Evolutionary conservation across 108 stramenopile genomes (phyloP).

Genomic region (Fistulifera solaris): DNA sequence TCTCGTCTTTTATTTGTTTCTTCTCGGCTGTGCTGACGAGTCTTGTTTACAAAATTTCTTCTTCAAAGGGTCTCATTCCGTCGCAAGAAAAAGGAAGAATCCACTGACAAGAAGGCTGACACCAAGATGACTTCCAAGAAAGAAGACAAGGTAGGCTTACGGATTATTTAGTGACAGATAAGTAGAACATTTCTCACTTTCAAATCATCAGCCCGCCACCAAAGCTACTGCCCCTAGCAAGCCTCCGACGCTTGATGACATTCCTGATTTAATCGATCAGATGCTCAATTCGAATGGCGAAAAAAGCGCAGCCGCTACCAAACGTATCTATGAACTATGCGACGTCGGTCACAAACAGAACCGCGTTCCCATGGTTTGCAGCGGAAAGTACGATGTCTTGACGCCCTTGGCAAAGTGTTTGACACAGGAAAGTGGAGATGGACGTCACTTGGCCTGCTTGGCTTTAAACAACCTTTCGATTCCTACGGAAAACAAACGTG

Average conservation of each 20-base stretch:
- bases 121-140: constrained; percentile 15
- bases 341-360: constrained; percentile 91
- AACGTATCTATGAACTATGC: constrained; percentile 86
- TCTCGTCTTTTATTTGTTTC: no score
- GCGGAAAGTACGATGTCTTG: constrained; percentile 81
- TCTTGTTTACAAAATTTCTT: background rate
- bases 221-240: constrained; percentile 42
- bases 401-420: constrained; percentile 82
- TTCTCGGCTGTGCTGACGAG: no score
- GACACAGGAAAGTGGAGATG: constrained; percentile 82
- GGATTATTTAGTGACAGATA: no score
- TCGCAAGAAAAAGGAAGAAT: constrained; percentile 48
- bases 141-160: background rate
- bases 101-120: constrained; percentile 17
- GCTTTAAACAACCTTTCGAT: constrained; percentile 89
- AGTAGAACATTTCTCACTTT: no score
- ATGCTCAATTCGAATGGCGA: constrained; percentile 81
- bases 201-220: constrained; percentile 1
- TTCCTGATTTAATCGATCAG: constrained; percentile 78
- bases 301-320: constrained; percentile 79
- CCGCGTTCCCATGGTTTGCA: constrained; percentile 89
- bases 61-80: constrained; percentile 47
- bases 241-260: constrained; percentile 83
- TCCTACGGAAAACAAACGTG: constrained; percentile 89
- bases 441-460: constrained; percentile 83